These are phyloP conservation scores for Sphaerosporella brunnea DNA, from an alignment of 495 filamentous ascomycete genomes.

Conservation along the genomic window DNA sequence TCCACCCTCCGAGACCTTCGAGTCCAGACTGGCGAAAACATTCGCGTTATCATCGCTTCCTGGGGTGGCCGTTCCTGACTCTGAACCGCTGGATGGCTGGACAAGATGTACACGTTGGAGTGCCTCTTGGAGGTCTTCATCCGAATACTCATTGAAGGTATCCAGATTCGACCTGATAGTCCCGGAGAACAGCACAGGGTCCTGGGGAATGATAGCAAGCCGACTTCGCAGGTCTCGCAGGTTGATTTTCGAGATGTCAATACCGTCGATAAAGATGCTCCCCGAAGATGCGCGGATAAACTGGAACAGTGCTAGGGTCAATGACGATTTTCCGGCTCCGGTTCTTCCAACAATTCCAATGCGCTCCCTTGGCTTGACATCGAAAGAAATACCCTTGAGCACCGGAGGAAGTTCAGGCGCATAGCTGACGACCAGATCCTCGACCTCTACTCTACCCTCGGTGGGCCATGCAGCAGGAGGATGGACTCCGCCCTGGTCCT, in stretches of 20 bases:
- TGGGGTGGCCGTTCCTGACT: slow-evolving; percentile 18
- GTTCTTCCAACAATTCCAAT: slow-evolving; percentile 74
- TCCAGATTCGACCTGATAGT: slow-evolving; percentile 72
- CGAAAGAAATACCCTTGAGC: slow-evolving; percentile 56
- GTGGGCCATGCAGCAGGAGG: slow-evolving; percentile 67
- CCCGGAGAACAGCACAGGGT: slow-evolving; percentile 74
- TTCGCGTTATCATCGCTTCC: slow-evolving; percentile 38
- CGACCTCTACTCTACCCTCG: slow-evolving; percentile 54
- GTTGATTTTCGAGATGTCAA: slow-evolving; percentile 58
- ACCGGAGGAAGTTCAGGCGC: slow-evolving; percentile 59
- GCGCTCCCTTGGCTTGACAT: slow-evolving; percentile 51
- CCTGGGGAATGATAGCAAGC: slow-evolving; percentile 71
- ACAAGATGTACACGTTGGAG: slow-evolving; percentile 62
- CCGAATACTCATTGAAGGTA: slow-evolving; percentile 54
- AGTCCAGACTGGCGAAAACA: slow-evolving; percentile 40
- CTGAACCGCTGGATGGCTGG: not conserved
- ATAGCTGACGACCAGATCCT: slow-evolving; percentile 56
- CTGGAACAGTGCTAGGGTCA: slow-evolving; percentile 68
- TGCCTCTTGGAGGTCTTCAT: slow-evolving; percentile 54
- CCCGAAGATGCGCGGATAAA: slow-evolving; percentile 60
- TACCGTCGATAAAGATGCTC: slow-evolving; percentile 53
- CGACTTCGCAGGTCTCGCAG: slow-evolving; percentile 55
- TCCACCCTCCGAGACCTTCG: slow-evolving; percentile 56
- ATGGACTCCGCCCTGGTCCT: slow-evolving; percentile 40
- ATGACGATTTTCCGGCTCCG: slow-evolving; percentile 70